Conservation (phyloP, 1,284 basidiomycete genomes). For the Amylostereum areolatum region DNA sequence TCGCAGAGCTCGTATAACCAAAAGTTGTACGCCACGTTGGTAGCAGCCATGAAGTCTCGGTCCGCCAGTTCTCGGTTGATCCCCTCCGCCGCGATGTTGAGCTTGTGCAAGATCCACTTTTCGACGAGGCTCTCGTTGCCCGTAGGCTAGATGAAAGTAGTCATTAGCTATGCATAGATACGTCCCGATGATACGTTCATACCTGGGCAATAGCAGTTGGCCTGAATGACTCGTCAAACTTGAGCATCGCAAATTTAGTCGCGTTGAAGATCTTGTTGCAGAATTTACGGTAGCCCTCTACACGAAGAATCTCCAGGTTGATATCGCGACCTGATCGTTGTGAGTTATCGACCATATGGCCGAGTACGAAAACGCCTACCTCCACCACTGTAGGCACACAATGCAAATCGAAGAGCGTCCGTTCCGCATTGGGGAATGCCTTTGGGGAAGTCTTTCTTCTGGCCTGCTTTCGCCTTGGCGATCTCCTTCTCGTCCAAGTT, state of each 20-base stretch:
- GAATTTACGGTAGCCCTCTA: conserved; percentile 99
- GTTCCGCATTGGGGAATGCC: conserved; percentile 99
- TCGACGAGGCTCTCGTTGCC: conserved; percentile 91
- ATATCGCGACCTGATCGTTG: conserved; percentile 73
- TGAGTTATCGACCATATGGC: too few species aligned
- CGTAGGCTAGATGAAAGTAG: conserved; percentile 51
- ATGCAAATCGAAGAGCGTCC: conserved; percentile 91
- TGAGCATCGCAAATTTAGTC: conserved; percentile 97
- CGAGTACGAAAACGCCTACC: conserved; percentile 35
- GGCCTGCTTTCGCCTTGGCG: conserved; percentile 84
- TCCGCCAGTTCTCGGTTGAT: conserved; percentile 75
- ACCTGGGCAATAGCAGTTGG: conserved; percentile 71
- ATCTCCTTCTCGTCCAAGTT: conserved; percentile 97
- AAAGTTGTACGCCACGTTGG: conserved; percentile 84
- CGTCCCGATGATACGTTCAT: conserved; percentile 8
- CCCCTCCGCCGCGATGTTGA: conserved; percentile 76
- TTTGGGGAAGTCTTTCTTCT: conserved; percentile 99
- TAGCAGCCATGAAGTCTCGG: conserved; percentile 92
- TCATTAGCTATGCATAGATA: neutral
- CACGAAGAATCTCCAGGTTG: conserved; percentile 91
- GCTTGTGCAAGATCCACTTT: conserved; percentile 93
- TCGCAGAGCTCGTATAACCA: conserved; percentile 99
- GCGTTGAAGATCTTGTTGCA: conserved; percentile 99
- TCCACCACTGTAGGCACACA: conserved; percentile 91
- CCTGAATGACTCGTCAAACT: conserved; percentile 79